phyloP scores from a whole-genome alignment of 805 yeast genomes.

The Myxozyma monticola region DNA sequence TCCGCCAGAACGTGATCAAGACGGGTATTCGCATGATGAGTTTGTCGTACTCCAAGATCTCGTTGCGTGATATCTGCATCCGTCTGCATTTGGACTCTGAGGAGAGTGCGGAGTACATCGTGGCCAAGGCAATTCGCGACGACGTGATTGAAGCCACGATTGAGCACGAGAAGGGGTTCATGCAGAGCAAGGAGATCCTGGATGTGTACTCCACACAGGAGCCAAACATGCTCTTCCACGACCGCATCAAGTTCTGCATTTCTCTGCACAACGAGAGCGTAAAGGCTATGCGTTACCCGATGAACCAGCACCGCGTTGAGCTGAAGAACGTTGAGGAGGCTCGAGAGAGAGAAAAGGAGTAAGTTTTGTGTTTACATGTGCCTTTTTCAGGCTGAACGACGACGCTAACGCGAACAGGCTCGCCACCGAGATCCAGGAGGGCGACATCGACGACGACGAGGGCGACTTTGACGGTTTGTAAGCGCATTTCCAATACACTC shows the following conservation, averaged over 20 bases:
- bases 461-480: slow-evolving; percentile 33
- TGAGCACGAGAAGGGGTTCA: slow-evolving; percentile 85
- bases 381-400: background rate
- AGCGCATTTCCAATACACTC: background rate
- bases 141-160: slow-evolving; percentile 95
- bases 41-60: slow-evolving; percentile 83
- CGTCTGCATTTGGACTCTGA: slow-evolving; percentile 90
- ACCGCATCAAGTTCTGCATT: slow-evolving; percentile 90
- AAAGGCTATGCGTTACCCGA: slow-evolving; percentile 91
- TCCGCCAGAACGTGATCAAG: slow-evolving; percentile 95
- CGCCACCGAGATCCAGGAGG: slow-evolving; percentile 47
- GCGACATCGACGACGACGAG: slow-evolving; percentile 47
- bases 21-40: slow-evolving; percentile 95
- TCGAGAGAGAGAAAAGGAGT: slow-evolving; percentile 55
- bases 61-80: slow-evolving; percentile 90
- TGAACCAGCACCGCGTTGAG: slow-evolving; percentile 51
- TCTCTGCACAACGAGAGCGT: slow-evolving; percentile 87
- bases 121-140: slow-evolving; percentile 93
- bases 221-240: slow-evolving; percentile 87
- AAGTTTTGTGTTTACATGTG: slow-evolving; percentile 2
- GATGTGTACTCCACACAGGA: slow-evolving; percentile 84
- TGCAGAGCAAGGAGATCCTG: slow-evolving; percentile 82
- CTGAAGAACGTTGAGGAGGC: slow-evolving; percentile 55
- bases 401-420: slow-evolving; percentile 31
- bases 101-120: slow-evolving; percentile 94